Evolutionary conservation across 78 protist genomes (phyloP).

Genomic region (Guillardia theta): DNA sequence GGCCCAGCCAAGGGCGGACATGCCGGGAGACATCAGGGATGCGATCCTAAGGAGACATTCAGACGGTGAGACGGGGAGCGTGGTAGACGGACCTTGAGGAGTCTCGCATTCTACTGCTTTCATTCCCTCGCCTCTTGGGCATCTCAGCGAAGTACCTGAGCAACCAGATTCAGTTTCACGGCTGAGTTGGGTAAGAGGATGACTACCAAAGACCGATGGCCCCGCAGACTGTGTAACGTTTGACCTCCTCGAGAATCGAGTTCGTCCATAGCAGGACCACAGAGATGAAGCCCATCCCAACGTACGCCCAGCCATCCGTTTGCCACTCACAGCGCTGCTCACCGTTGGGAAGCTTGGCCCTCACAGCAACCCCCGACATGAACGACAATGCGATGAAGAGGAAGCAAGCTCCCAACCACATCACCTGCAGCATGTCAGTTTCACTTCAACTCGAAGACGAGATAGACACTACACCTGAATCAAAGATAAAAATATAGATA

Average conservation of each 20-base stretch:
- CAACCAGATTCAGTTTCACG: too few species aligned
- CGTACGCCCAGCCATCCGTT: slow-evolving; percentile 23
- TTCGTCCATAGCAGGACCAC: not conserved
- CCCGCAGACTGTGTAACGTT: not conserved
- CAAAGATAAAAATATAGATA: not conserved
- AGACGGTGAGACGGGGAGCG: too few species aligned
- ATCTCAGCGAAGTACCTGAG: too few species aligned
- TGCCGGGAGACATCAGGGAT: not conserved
- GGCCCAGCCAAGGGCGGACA: not conserved
- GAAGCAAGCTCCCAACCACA: not conserved
- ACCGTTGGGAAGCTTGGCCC: not conserved
- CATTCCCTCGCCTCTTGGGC: too few species aligned
- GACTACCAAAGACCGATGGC: not conserved
- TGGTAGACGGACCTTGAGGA: too few species aligned
- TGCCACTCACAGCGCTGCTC: not conserved
- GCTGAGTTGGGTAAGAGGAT: too few species aligned
- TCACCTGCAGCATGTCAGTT: not conserved
- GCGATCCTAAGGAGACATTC: too few species aligned
- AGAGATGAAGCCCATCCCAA: not conserved
- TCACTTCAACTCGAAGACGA: not conserved
- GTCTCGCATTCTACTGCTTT: too few species aligned
- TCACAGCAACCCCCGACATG: not conserved
- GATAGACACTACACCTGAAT: not conserved
- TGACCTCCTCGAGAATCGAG: not conserved
- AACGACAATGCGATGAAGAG: not conserved